phyloP scores from a whole-genome alignment of 2,329 filamentous ascomycete genomes.

The Colletotrichum costaricense region DNA sequence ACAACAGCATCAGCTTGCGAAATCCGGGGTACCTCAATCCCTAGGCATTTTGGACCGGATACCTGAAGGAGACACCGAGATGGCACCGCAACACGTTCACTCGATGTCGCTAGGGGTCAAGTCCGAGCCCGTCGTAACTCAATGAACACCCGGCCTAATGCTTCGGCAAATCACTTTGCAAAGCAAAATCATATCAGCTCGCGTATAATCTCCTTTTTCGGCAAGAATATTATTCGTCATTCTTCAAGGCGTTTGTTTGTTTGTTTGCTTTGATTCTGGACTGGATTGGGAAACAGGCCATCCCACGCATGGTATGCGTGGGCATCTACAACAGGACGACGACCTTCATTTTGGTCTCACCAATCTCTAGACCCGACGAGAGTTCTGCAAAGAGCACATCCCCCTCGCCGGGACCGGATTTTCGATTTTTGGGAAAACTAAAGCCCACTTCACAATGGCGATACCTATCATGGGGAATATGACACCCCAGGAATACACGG shows the following conservation, averaged over 20 bases:
- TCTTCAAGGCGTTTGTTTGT: conserved; percentile 15
- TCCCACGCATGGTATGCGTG: not conserved
- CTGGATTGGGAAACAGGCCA: conserved; percentile 4
- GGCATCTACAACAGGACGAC: conserved; percentile 17
- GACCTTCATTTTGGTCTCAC: conserved; percentile 22
- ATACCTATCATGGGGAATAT: conserved; percentile 9
- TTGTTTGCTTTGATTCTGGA: conserved; percentile 15
- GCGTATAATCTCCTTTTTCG: not conserved
- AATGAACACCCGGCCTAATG: conserved; percentile 30
- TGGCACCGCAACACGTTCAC: conserved; percentile 42
- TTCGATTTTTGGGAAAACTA: conserved; percentile 9
- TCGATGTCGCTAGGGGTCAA: conserved; percentile 41
- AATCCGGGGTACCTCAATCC: conserved; percentile 42
- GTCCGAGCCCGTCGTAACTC: conserved; percentile 48
- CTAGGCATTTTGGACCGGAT: conserved; percentile 66
- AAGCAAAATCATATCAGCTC: not conserved
- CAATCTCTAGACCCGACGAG: conserved; percentile 30
- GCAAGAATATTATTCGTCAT: not conserved
- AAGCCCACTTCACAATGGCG: conserved; percentile 10
- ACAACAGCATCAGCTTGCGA: conserved; percentile 59
- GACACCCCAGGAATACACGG: conserved; percentile 18
- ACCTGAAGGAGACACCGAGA: conserved; percentile 67
- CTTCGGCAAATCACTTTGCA: not conserved
- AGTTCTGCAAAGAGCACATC: conserved; percentile 33
- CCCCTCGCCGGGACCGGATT: conserved; percentile 24